Percentiles rank a stretch among this genome's conserved stretches.
Evolutionary conservation across 2,329 filamentous ascomycete genomes (phyloP).

Genomic region (Fusarium irregulare): DNA sequence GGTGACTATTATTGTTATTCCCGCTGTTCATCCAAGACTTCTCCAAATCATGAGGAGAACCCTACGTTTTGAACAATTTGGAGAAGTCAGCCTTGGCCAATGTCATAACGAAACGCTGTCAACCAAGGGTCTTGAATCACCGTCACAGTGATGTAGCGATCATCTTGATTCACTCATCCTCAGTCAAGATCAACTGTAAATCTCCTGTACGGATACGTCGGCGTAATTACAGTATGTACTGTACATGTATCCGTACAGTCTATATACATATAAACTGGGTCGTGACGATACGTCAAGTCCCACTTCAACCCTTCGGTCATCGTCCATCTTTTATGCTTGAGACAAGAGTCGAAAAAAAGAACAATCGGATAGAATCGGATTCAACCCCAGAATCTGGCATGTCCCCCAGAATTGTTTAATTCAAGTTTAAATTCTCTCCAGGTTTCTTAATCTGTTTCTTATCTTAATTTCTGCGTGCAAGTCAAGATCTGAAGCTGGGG

Average conservation of each 20-base stretch:
- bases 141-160: constrained; percentile 14
- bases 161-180: not conserved
- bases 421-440: constrained; percentile 35
- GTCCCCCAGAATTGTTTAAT: constrained; percentile 21
- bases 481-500: not conserved
- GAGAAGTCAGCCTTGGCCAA: constrained; percentile 33
- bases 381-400: constrained; percentile 32
- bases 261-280: constrained; percentile 25
- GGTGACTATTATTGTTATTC: constrained; percentile 4
- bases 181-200: not conserved
- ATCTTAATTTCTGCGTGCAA: not conserved
- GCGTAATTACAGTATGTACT: constrained; percentile 1
- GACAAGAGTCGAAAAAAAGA: constrained; percentile 22
- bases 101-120: constrained; percentile 19
- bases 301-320: constrained; percentile 31
- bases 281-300: constrained; percentile 26
- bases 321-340: constrained; percentile 24
- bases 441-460: constrained; percentile 7
- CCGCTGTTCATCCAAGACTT: constrained; percentile 13
- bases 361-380: constrained; percentile 18
- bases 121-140: not conserved
- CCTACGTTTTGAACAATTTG: constrained; percentile 23
- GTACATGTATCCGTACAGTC: not conserved
- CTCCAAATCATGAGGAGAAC: constrained; percentile 44
- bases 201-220: constrained; percentile 25